Conservation (phyloP, 2,329 filamentous ascomycete genomes). For the Stachybotrys echinatus region DNA sequence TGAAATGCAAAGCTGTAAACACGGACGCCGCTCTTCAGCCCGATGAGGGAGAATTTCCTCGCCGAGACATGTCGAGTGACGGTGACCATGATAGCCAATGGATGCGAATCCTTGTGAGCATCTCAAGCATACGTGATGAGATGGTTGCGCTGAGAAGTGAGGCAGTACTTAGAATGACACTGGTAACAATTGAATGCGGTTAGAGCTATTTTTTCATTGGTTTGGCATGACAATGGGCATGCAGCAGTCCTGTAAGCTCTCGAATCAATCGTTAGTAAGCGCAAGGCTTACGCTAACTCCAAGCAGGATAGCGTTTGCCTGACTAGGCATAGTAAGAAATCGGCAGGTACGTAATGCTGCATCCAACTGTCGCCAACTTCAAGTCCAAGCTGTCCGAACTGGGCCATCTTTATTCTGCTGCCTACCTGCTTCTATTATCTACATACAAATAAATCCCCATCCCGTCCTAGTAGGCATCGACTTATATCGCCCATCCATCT, state of each 20-base stretch:
- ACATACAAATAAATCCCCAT: neutral
- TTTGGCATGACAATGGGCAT: neutral
- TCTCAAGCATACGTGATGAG: too few species aligned
- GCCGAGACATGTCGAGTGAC: neutral
- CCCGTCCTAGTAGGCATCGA: neutral
- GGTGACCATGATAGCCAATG: neutral
- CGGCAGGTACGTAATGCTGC: neutral
- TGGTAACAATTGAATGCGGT: neutral
- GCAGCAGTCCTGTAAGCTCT: too few species aligned
- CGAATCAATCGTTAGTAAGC: too few species aligned
- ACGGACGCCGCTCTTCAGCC: neutral
- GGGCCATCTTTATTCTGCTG: conserved; percentile 6
- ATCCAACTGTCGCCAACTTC: neutral
- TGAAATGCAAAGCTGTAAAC: neutral
- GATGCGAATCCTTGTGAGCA: neutral
- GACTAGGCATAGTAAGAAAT: neutral
- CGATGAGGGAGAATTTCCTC: neutral
- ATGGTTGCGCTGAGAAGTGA: too few species aligned
- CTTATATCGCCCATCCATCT: neutral
- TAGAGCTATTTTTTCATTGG: neutral
- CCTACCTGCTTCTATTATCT: too few species aligned
- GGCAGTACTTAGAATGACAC: too few species aligned
- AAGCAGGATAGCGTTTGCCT: too few species aligned
- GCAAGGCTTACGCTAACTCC: too few species aligned
- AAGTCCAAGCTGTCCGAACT: conserved; percentile 5